A percentile compares a stretch with the other conserved stretches of the same genome.
These are phyloP conservation scores for Allomyces macrogynus DNA, from an alignment of 192 early-diverging fungal species.

Conservation along the genomic window DNA sequence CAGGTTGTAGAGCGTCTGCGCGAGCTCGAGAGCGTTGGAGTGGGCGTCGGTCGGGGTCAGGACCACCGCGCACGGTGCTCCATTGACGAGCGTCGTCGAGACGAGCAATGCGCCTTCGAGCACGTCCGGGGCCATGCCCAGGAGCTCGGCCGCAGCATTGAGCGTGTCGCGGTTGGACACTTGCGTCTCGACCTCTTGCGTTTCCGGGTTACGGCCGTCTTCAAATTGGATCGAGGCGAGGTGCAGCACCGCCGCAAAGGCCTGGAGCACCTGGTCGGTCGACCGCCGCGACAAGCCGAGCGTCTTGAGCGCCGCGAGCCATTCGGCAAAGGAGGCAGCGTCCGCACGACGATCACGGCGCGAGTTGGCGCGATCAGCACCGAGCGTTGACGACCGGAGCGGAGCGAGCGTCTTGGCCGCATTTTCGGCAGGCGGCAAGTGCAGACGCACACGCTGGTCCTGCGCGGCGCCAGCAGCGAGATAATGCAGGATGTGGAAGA, in stretches of 20 bases:
- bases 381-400: constrained; percentile 29
- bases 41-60: constrained; percentile 49
- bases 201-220: constrained; percentile 31
- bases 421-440: constrained; percentile 31
- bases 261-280: constrained; percentile 62
- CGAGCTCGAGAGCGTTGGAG: constrained; percentile 52
- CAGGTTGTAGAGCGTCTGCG: constrained; percentile 55
- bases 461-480: constrained; percentile 57
- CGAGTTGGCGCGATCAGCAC: constrained; percentile 21
- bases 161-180: constrained; percentile 57
- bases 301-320: constrained; percentile 62
- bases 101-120: constrained; percentile 60
- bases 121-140: constrained; percentile 49
- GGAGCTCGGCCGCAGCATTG: constrained; percentile 54
- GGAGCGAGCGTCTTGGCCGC: background rate
- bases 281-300: constrained; percentile 63
- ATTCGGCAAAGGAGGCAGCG: constrained; percentile 32
- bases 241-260: constrained; percentile 63
- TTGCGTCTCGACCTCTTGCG: constrained; percentile 47
- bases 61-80: constrained; percentile 61
- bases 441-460: constrained; percentile 57
- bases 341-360: constrained; percentile 16
- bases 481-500: constrained; percentile 89
- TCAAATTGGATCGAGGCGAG: constrained; percentile 71
- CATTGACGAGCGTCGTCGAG: constrained; percentile 64